A percentile compares a stretch with the other conserved stretches of the same genome.
These are phyloP conservation scores for Glycine latifolia DNA, from an alignment of 306 rosid species.

Conservation along the genomic window DNA sequence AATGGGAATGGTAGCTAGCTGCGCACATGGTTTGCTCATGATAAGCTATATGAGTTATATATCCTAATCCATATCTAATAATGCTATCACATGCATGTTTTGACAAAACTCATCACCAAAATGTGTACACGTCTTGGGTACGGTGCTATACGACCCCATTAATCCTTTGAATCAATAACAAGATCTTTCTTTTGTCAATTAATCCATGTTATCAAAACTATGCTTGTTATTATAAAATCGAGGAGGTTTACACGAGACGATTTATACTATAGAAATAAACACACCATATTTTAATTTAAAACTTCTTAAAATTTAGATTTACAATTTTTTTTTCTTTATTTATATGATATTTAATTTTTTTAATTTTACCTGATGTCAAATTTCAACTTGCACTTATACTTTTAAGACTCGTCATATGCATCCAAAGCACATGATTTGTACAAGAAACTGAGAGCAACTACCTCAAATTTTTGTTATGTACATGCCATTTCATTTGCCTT, in stretches of 20 bases:
- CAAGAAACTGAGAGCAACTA: conserved; percentile 24
- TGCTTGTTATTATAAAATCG: neutral
- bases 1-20: conserved; percentile 24
- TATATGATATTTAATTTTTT: too few species aligned
- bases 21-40: conserved; percentile 54
- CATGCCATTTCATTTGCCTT: conserved; percentile 24
- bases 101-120: conserved; percentile 36
- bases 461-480: neutral
- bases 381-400: too few species aligned
- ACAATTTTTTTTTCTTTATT: too few species aligned
- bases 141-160: conserved; percentile 36
- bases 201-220: neutral
- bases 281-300: too few species aligned
- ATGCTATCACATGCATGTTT: conserved; percentile 51
- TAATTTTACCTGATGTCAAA: too few species aligned
- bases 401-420: neutral
- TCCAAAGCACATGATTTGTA: conserved; percentile 26
- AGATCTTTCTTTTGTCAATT: conserved; percentile 8
- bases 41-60: conserved; percentile 29
- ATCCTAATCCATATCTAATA: conserved; percentile 34
- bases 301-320: too few species aligned
- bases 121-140: conserved; percentile 39
- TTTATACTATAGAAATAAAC: too few species aligned
- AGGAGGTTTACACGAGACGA: too few species aligned
- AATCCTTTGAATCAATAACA: conserved; percentile 14